Base-by-base conservation (phyloP, 1,284 basidiomycete species). In the Microbotryum intermedium region DNA sequence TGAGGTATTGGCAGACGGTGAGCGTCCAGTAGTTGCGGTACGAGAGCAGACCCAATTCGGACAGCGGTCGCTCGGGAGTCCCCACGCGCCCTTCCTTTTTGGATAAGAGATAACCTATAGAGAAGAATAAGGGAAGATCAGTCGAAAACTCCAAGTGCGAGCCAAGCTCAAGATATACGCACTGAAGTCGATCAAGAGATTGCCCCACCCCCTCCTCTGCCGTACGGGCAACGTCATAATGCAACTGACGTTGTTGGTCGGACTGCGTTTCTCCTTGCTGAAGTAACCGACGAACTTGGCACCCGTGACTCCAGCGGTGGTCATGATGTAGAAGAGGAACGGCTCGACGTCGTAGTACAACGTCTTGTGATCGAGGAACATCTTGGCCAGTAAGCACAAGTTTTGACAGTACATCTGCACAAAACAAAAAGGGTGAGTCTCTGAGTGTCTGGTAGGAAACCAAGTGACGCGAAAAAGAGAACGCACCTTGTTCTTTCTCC, bases 311-410 rank as follows among this genome's bases (percentile, higher is more conserved):
- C 97, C 90, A 8, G 60, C 44, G 74, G 97, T 89, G 3, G 93
- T 89, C 78, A 97, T 91, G 70, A 98, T 90, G 76, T 99, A 99
- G 77, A 98, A 99, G 34, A 99, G 78, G 77, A 99, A 99, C 0
- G 95, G 95, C 75, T 98, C 95, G 62, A 98, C 95, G 75, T 99
- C 95, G 77, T 99, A 98, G 77, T 98, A 98, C 48, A 99, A 83
- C 23, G 94, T 97, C 77, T 99, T 99, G 79, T 97, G 94, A 73
- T 98, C 93, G 67, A 99, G 83, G 75, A 98, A 99, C 90, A 97
- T 97, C 77, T 97, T 98, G 59, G 94, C 94, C 30, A 99, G 81
- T 58, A 99, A 80, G 76, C 95, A 98, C n/a, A 99, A 82, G 73
- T 99, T 97, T 75, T 98, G 95, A 74, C 95, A 98, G 76, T 97